Conservation (phyloP, 2,329 filamentous ascomycete genomes). For the Knoxdaviesia proteae region DNA sequence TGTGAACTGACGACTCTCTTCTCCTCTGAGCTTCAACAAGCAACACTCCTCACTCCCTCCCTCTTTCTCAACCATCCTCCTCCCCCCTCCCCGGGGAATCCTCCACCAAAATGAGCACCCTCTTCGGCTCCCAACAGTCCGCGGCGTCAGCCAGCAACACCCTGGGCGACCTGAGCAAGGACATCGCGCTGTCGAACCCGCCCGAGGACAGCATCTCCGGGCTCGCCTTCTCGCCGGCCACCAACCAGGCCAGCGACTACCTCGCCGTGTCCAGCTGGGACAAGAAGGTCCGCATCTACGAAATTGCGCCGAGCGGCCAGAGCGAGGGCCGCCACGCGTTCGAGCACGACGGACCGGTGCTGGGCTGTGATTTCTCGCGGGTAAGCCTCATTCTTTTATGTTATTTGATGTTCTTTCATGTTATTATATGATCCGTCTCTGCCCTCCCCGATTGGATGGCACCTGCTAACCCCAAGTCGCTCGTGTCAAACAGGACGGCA, state of each 20-base stretch:
- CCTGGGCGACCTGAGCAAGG: slow-evolving; percentile 75
- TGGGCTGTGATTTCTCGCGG: slow-evolving; percentile 74
- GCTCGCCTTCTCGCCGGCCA: slow-evolving; percentile 56
- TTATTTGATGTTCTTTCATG: too few relatives aligned
- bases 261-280: slow-evolving; percentile 90
- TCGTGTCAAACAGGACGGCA: slow-evolving; percentile 47
- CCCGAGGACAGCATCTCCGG: slow-evolving; percentile 83
- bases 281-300: slow-evolving; percentile 93
- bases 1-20: background rate
- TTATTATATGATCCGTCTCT: too few relatives aligned
- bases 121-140: slow-evolving; percentile 34
- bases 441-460: too few relatives aligned
- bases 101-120: slow-evolving; percentile 34
- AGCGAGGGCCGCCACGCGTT: slow-evolving; percentile 73
- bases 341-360: slow-evolving; percentile 66
- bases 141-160: slow-evolving; percentile 43
- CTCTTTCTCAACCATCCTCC: background rate
- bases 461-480: background rate
- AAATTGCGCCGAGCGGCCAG: slow-evolving; percentile 58
- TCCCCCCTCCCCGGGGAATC: background rate
- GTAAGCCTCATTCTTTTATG: slow-evolving; percentile 24
- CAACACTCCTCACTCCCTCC: background rate
- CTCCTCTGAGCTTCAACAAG: background rate
- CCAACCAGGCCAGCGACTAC: slow-evolving; percentile 41
- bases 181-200: slow-evolving; percentile 57